phyloP scores from a whole-genome alignment of 2,329 filamentous ascomycete species.

The Tolypocladium inflatum region DNA sequence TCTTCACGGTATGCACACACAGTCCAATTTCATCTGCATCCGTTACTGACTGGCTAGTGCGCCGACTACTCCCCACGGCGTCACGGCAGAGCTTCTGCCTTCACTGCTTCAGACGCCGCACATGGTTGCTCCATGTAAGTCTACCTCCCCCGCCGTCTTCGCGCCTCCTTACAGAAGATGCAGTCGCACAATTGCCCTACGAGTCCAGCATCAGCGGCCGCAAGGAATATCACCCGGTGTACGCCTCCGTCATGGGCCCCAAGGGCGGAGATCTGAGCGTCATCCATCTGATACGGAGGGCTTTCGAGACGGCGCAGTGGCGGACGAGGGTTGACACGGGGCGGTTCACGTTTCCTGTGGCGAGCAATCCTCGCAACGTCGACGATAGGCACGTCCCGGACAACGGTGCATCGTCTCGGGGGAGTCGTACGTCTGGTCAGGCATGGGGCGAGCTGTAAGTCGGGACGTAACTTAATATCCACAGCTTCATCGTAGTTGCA shows the following conservation, averaged over 20 bases:
- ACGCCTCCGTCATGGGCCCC: conserved; percentile 18
- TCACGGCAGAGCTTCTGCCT: conserved; percentile 17
- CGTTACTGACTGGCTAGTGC: conserved; percentile 10
- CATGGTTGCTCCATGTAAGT: conserved; percentile 25
- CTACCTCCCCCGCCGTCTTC: background rate
- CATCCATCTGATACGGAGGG: conserved; percentile 17
- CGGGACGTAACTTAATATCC: background rate
- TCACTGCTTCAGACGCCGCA: conserved; percentile 19
- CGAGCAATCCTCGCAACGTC: conserved; percentile 5
- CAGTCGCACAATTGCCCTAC: conserved; percentile 21
- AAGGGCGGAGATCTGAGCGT: conserved; percentile 15
- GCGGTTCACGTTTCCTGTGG: conserved; percentile 17
- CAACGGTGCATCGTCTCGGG: background rate
- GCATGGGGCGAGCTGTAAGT: background rate
- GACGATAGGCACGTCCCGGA: conserved; percentile 1
- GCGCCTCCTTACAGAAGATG: background rate
- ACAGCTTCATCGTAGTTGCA: background rate
- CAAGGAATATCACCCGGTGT: conserved; percentile 20
- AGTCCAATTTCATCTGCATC: background rate
- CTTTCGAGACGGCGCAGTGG: conserved; percentile 17
- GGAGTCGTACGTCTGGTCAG: background rate
- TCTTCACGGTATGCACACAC: conserved; percentile 10
- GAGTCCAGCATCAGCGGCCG: conserved; percentile 16
- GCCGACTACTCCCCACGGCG: conserved; percentile 12
- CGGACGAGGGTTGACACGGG: conserved; percentile 18